Evolutionary conservation across 768 basidiomycete genomes (phyloP), one percentile per base, ranked within the genome.

Genomic region (Amanita molliuscula): DNA sequence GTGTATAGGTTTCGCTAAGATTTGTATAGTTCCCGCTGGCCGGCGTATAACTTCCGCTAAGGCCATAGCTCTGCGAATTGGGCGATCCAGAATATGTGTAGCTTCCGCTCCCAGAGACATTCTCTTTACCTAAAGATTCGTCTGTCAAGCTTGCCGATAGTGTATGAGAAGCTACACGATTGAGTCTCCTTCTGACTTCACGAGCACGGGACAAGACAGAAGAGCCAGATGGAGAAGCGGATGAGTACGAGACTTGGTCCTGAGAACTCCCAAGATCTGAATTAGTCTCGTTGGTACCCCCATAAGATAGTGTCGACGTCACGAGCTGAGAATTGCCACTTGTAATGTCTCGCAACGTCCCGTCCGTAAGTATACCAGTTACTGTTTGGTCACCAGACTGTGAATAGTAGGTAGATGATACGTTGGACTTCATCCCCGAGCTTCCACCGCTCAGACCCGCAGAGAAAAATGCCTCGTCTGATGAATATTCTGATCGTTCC

Each of bases 231-330:
- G 80, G 73, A 0, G 81, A 76, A 0, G 71, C 67, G 0, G 71
- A 65, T 6, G 70, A 66, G 26, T 67, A 69, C 1, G 67, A 58
- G 6, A 59, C 60, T 0, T 66, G 66, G 35, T 60, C 73, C 45
- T 76, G 75, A 6, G 79, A 79, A 53, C 79, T 77, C 1, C 77
- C 76, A 6, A 80, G 63, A 47, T 76, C 72, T 1, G 82, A 82
- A 1, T 72, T 73, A 11, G 78, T 77, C 16, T 37, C 36, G 16
- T 74, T 70, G 7, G 76, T 71, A 9, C 77, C 65, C 6, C 76
- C 64, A 47, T 73, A 75, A 0, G 78, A 77, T 28, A 79, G 57
- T 2, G 77, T 75, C 0, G 80, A 79, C 0, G 77, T 59, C 3
- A 71, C 61, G 21, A 75, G 61, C 26, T 74, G 57, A 3, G 65